Evolutionary conservation across 1,139 yeast species (phyloP).

Genomic region (Pichia inconspicua): DNA sequence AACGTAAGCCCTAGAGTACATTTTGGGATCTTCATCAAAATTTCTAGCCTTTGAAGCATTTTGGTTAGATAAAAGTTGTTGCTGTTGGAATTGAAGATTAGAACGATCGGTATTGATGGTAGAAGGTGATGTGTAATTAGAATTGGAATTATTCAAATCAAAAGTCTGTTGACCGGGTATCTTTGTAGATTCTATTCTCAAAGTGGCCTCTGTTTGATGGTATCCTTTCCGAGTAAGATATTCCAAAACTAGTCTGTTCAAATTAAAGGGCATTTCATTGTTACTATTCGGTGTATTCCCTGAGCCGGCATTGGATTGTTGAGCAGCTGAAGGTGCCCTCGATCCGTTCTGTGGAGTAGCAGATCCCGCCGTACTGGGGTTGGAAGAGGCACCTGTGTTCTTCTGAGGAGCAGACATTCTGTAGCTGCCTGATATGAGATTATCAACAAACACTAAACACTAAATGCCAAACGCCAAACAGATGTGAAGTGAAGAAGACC

Average conservation of each 20-base stretch:
- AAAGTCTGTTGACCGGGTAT: constrained; percentile 55
- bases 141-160: constrained; percentile 36
- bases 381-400: neutral
- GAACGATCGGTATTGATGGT: constrained; percentile 23
- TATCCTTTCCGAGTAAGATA: constrained; percentile 91
- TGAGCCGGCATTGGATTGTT: constrained; percentile 10
- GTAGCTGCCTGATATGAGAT: neutral
- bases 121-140: constrained; percentile 37
- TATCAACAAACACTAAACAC: no score
- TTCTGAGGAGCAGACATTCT: neutral
- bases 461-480: neutral
- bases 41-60: constrained; percentile 27
- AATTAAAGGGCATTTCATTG: constrained; percentile 9
- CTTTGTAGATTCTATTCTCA: constrained; percentile 79
- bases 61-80: constrained; percentile 28
- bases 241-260: constrained; percentile 67
- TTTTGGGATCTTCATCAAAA: constrained; percentile 53
- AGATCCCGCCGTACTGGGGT: neutral
- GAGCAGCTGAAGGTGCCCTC: neutral
- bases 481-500: neutral
- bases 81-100: constrained; percentile 26
- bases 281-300: constrained; percentile 7
- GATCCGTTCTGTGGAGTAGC: neutral
- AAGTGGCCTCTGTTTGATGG: constrained; percentile 87
- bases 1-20: constrained; percentile 69